Conservation (phyloP, 768 basidiomycete genomes). For the Steccherinum ochraceum region DNA sequence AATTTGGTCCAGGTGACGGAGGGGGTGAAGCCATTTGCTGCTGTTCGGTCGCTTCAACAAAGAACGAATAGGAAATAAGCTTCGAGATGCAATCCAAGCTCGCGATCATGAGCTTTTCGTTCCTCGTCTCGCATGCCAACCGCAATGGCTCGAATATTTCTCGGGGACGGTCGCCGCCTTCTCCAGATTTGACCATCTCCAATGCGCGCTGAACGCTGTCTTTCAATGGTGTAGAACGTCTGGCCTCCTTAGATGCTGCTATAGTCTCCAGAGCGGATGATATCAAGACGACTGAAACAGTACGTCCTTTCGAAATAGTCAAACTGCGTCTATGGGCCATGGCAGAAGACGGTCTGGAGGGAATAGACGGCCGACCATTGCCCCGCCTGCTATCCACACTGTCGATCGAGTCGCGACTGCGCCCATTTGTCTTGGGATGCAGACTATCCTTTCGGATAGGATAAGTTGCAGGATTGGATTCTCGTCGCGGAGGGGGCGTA, state of each 20-base stretch:
- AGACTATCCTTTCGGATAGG: constrained; percentile 18
- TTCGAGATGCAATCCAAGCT: constrained; percentile 98
- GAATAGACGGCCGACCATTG: constrained; percentile 13
- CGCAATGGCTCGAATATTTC: constrained; percentile 96
- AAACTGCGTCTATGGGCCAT: constrained; percentile 29
- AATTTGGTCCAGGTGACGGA: constrained; percentile 54
- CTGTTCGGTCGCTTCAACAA: constrained; percentile 56
- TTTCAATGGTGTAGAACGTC: constrained; percentile 70
- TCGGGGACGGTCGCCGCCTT: constrained; percentile 70
- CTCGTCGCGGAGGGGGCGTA: constrained; percentile 17
- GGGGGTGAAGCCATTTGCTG: constrained; percentile 63
- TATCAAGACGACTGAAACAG: constrained; percentile 75
- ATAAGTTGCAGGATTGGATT: constrained; percentile 7
- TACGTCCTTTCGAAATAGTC: constrained; percentile 49
- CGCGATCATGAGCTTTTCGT: constrained; percentile 91
- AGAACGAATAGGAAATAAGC: constrained; percentile 96
- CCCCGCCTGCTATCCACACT: constrained; percentile 11
- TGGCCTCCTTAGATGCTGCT: constrained; percentile 83
- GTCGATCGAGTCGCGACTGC: constrained; percentile 7
- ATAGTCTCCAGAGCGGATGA: constrained; percentile 84
- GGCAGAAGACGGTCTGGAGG: constrained; percentile 17
- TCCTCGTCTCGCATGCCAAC: constrained; percentile 92
- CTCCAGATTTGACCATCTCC: constrained; percentile 71
- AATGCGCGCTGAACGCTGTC: constrained; percentile 78
- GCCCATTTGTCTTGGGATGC: constrained; percentile 11